phyloP scores from a whole-genome alignment of 2,329 filamentous ascomycete species.

The Zelopaecilomyces penicillatus region DNA sequence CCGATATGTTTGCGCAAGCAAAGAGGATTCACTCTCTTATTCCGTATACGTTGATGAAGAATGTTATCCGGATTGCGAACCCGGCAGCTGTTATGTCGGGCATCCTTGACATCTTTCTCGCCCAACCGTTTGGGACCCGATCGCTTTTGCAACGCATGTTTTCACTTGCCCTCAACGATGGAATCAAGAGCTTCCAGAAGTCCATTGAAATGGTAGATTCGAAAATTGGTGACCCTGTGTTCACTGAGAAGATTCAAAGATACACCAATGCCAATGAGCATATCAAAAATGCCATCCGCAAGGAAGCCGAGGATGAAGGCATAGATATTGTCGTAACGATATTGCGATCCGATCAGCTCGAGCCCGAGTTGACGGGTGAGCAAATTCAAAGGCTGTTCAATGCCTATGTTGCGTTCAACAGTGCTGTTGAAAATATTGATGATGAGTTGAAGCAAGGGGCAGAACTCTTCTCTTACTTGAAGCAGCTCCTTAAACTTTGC shows the following conservation, averaged over 20 bases:
- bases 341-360: slow-evolving; percentile 67
- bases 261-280: slow-evolving; percentile 71
- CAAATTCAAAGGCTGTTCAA: slow-evolving; percentile 86
- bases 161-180: slow-evolving; percentile 81
- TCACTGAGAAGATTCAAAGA: slow-evolving; percentile 71
- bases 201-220: slow-evolving; percentile 69
- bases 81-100: slow-evolving; percentile 96
- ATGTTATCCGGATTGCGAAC: slow-evolving; percentile 93
- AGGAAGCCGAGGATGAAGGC: slow-evolving; percentile 63
- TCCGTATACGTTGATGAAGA: slow-evolving; percentile 88
- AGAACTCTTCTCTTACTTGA: slow-evolving; percentile 86
- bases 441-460: slow-evolving; percentile 83
- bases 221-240: slow-evolving; percentile 73
- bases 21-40: slow-evolving; percentile 92
- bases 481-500: slow-evolving; percentile 87
- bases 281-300: slow-evolving; percentile 63
- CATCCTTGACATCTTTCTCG: slow-evolving; percentile 87
- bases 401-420: slow-evolving; percentile 89
- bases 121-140: slow-evolving; percentile 84
- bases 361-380: slow-evolving; percentile 60
- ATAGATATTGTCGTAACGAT: slow-evolving; percentile 83
- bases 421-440: slow-evolving; percentile 83
- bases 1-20: slow-evolving; percentile 87
- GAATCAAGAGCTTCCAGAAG: slow-evolving; percentile 77
- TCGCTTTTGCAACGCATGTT: slow-evolving; percentile 94